These are phyloP conservation scores for Apophysomyces trapeziformis DNA, from an alignment of 371 early-diverging fungal species.

Conservation along the genomic window DNA sequence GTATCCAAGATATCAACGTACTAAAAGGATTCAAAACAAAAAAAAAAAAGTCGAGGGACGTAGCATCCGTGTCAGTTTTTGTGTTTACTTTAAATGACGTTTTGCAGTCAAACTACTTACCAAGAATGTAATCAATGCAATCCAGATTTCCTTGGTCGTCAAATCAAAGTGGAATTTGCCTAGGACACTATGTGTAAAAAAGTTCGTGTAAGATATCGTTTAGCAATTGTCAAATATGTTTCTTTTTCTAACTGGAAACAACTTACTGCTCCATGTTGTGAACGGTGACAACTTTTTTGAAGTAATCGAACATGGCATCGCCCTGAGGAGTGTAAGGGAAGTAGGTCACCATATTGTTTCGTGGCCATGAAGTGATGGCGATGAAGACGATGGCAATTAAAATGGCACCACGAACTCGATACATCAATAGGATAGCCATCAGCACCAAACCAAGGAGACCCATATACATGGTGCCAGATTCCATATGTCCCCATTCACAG, in stretches of 20 bases:
- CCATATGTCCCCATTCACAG: constrained; percentile 66
- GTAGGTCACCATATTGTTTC: constrained; percentile 66
- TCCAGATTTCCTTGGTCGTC: constrained; percentile 69
- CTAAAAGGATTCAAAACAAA: neutral
- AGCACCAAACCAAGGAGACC: constrained; percentile 76
- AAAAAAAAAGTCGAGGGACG: neutral
- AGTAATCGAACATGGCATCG: constrained; percentile 68
- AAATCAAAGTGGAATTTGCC: constrained; percentile 70
- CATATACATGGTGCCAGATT: constrained; percentile 71
- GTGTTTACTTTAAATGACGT: constrained; percentile 18
- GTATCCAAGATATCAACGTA: constrained; percentile 83
- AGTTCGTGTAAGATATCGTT: neutral
- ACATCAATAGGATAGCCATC: constrained; percentile 66
- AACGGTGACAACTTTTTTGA: constrained; percentile 72
- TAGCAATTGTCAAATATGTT: neutral
- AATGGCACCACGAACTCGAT: constrained; percentile 75
- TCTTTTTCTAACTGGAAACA: neutral
- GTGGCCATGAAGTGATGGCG: constrained; percentile 73
- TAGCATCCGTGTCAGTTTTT: constrained; percentile 55
- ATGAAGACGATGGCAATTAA: constrained; percentile 73
- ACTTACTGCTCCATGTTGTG: constrained; percentile 55
- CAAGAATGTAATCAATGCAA: constrained; percentile 80
- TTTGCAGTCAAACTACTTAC: constrained; percentile 25
- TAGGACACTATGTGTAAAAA: constrained; percentile 37
- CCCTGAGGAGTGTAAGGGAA: constrained; percentile 73